Conservation (phyloP, 257 asterid species). For the Penstemon barbatus region DNA sequence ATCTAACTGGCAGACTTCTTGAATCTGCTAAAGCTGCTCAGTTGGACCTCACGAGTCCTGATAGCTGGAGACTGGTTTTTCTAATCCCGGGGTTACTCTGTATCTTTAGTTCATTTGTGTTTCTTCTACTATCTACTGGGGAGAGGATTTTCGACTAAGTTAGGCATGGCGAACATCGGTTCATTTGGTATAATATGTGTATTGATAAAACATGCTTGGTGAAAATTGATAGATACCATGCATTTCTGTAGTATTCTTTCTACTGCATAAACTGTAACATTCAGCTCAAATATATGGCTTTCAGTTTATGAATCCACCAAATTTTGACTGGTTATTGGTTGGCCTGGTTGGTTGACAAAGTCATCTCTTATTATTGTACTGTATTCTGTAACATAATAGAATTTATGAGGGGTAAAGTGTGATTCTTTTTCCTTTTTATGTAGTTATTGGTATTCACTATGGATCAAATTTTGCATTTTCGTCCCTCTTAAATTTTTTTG, state of each 20-base stretch:
- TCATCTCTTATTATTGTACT: too few species aligned
- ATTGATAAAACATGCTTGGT: neutral
- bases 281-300: conserved; percentile 6
- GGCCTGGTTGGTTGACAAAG: neutral
- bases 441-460: too few species aligned
- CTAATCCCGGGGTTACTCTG: conserved; percentile 78
- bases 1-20: conserved; percentile 83
- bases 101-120: conserved; percentile 67
- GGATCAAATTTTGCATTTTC: too few species aligned
- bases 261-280: conserved; percentile 7
- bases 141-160: conserved; percentile 88
- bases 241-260: neutral
- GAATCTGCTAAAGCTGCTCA: conserved; percentile 75
- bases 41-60: conserved; percentile 69
- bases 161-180: neutral
- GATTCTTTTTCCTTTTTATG: too few species aligned
- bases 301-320: neutral
- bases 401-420: too few species aligned
- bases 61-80: conserved; percentile 86
- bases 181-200: neutral
- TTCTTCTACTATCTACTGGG: conserved; percentile 74
- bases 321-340: neutral
- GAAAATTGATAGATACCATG: conserved; percentile 17
- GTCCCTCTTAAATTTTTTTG: too few species aligned
- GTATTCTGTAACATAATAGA: too few species aligned